Conservation (phyloP, 2,329 filamentous ascomycete species). For the Neonectria sp. region DNA sequence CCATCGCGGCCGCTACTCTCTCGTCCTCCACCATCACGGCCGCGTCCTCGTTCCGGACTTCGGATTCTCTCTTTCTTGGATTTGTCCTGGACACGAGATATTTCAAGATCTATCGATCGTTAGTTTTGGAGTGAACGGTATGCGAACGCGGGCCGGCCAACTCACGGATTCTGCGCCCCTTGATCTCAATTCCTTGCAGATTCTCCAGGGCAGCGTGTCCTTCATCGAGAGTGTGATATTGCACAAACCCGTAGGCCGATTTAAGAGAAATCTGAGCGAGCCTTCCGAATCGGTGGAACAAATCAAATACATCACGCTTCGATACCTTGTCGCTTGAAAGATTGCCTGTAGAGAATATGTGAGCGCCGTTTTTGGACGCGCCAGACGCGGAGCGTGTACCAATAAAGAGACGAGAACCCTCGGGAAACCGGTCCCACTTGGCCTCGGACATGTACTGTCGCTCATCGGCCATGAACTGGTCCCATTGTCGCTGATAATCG, state of each 20-base stretch:
- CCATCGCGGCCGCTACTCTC: constrained; percentile 47
- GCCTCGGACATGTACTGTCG: constrained; percentile 82
- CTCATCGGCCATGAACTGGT: constrained; percentile 81
- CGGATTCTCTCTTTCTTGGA: constrained; percentile 71
- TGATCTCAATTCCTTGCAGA: constrained; percentile 85
- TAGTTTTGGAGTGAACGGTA: constrained; percentile 7
- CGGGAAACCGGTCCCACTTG: constrained; percentile 85
- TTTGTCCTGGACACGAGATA: constrained; percentile 90
- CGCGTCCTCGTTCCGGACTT: constrained; percentile 73
- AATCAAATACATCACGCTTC: constrained; percentile 92
- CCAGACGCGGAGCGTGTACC: constrained; percentile 67
- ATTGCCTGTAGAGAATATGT: constrained; percentile 75
- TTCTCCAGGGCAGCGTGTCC: constrained; percentile 81
- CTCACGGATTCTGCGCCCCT: constrained; percentile 95
- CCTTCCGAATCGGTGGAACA: constrained; percentile 88
- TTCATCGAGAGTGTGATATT: constrained; percentile 85
- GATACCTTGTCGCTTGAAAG: constrained; percentile 93
- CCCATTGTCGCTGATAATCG: constrained; percentile 77
- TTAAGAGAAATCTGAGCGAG: constrained; percentile 97
- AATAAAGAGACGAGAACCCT: constrained; percentile 84
- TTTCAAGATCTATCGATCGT: constrained; percentile 79
- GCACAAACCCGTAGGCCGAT: constrained; percentile 96
- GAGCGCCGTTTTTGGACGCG: constrained; percentile 45
- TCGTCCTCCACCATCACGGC: constrained; percentile 40
- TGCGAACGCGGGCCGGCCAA: constrained; percentile 32